Evolutionary conservation across 2,329 filamentous ascomycete genomes (phyloP).

Genomic region (Aspergillus ibericus): DNA sequence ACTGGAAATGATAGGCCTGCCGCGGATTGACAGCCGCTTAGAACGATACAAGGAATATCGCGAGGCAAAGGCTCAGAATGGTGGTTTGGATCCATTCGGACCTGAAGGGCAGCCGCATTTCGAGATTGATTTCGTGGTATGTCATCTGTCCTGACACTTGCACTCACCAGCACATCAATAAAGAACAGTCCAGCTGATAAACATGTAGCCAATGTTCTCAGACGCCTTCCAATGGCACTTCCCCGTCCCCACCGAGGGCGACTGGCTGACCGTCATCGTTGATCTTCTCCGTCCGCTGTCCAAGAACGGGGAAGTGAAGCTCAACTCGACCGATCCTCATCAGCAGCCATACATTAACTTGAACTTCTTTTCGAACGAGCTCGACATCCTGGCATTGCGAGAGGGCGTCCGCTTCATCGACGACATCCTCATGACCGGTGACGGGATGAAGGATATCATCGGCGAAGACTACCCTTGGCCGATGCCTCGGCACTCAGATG

Average conservation of each 20-base stretch:
- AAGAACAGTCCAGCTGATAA: background rate
- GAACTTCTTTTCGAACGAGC: conserved; percentile 2
- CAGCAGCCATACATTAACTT: background rate
- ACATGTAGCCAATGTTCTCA: background rate
- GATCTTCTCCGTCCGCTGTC: conserved; percentile 1
- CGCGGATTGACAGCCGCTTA: background rate
- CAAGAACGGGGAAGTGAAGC: conserved; percentile 3
- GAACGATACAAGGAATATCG: conserved; percentile 3
- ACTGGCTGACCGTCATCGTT: conserved; percentile 1
- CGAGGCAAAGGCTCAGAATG: conserved; percentile 1
- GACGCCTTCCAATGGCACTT: conserved; percentile 3
- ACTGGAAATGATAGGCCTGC: background rate
- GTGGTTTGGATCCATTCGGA: background rate
- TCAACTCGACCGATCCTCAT: background rate
- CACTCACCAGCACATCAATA: background rate
- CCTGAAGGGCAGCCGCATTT: conserved; percentile 2
- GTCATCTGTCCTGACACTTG: background rate
- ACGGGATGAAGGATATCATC: background rate
- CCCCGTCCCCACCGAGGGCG: background rate
- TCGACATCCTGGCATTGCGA: background rate
- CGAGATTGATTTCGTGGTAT: conserved; percentile 2
- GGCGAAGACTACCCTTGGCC: background rate
- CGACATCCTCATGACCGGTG: background rate
- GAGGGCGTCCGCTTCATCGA: background rate
- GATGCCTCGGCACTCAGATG: background rate